A percentile compares a stretch with the other conserved stretches of the same genome.
Evolutionary conservation across 768 basidiomycete species (phyloP).

Genomic region (Tylopilus subfusipes): DNA sequence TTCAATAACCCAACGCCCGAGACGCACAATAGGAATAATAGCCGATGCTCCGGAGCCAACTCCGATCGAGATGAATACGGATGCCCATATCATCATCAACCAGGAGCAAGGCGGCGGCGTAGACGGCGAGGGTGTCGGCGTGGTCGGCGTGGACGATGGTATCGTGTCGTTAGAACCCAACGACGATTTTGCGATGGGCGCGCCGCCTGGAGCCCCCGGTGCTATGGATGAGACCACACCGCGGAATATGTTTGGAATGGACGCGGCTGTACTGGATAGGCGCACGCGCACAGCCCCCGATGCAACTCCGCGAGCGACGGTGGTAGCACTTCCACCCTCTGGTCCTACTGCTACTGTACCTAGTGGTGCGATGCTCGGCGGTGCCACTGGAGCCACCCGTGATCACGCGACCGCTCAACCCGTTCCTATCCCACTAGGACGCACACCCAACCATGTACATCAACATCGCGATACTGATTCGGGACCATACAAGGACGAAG

Average conservation of each 20-base stretch:
- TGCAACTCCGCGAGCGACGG: constrained; percentile 61
- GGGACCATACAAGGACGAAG: constrained; percentile 90
- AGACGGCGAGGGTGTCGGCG: constrained; percentile 40
- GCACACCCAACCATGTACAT: constrained; percentile 33
- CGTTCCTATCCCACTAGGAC: constrained; percentile 18
- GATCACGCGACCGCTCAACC: constrained; percentile 16
- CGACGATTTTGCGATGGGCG: constrained; percentile 87
- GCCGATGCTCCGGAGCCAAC: constrained; percentile 36
- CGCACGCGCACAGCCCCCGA: constrained; percentile 46
- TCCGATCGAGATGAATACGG: constrained; percentile 39
- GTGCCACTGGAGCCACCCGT: constrained; percentile 9
- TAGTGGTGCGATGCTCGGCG: constrained; percentile 17
- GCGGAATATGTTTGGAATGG: constrained; percentile 28
- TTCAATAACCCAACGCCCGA: constrained; percentile 34
- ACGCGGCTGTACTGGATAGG: constrained; percentile 27
- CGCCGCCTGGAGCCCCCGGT: constrained; percentile 87
- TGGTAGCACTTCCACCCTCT: constrained; percentile 49
- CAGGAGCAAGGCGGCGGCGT: constrained; percentile 39
- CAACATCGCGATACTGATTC: constrained; percentile 40
- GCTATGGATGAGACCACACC: constrained; percentile 47
- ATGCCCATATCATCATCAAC: constrained; percentile 53
- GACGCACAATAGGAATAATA: constrained; percentile 49
- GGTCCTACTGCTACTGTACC: constrained; percentile 12
- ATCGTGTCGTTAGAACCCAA: constrained; percentile 77
- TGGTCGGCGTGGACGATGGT: constrained; percentile 63